Evolutionary conservation across 768 basidiomycete species (phyloP).

Genomic region (Coprinellus aureogranulatus): DNA sequence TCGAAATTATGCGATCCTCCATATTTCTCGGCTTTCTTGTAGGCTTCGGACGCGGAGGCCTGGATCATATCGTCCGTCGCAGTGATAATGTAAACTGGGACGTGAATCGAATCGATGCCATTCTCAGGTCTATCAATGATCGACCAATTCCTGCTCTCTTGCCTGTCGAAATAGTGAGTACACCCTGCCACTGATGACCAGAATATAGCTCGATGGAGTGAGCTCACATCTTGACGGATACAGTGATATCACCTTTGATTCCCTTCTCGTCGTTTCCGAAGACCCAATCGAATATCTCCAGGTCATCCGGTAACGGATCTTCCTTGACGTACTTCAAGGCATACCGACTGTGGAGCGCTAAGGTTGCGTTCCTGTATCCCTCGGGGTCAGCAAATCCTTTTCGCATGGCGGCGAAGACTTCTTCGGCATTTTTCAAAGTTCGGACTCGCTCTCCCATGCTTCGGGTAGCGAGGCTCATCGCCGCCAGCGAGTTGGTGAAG

Average conservation of each 20-base stretch:
- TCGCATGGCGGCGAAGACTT: conserved; percentile 16
- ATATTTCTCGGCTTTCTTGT: conserved; percentile 37
- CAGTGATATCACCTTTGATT: conserved; percentile 24
- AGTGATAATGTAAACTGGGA: conserved; percentile 41
- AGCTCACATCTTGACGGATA: conserved; percentile 28
- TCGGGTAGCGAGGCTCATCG: conserved; percentile 23
- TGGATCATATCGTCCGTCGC: conserved; percentile 40
- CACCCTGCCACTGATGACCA: not conserved
- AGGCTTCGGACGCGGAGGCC: conserved; percentile 36
- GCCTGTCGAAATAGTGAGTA: conserved; percentile 2
- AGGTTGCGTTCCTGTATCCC: conserved; percentile 16
- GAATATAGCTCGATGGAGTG: conserved; percentile 21
- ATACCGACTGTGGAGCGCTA: conserved; percentile 17
- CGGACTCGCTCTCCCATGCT: conserved; percentile 18
- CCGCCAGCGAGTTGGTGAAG: conserved; percentile 29
- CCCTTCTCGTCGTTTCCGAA: conserved; percentile 14
- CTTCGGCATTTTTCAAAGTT: conserved; percentile 12
- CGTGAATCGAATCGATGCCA: conserved; percentile 36
- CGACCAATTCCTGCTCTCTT: conserved; percentile 39
- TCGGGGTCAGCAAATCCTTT: conserved; percentile 17
- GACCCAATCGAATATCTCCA: conserved; percentile 19
- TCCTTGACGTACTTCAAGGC: conserved; percentile 22
- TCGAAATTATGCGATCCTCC: conserved; percentile 46
- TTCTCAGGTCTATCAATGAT: too few species aligned
- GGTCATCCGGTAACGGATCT: conserved; percentile 21